A percentile compares a stretch with the other conserved stretches of the same genome.
Conservation (phyloP, 306 rosid genomes). For the Fragaria ananassa region DNA sequence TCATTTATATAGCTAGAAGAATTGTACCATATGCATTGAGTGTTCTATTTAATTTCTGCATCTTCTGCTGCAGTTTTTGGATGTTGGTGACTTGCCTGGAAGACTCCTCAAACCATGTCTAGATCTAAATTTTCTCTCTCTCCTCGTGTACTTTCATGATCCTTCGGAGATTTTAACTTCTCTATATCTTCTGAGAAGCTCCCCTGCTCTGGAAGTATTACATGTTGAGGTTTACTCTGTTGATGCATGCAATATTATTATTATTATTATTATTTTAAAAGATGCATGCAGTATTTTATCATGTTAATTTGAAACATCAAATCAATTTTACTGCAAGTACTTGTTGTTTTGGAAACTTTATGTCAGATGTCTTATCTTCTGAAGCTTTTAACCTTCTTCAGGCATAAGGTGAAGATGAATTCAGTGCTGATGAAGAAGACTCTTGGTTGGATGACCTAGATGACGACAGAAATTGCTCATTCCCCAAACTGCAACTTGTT, state of each 20-base stretch:
- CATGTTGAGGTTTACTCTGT: slow-evolving; percentile 33
- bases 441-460: slow-evolving; percentile 25
- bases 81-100: slow-evolving; percentile 35
- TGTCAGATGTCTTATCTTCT: not conserved
- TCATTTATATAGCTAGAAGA: not conserved
- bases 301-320: not conserved
- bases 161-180: slow-evolving; percentile 42
- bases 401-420: too few relatives aligned
- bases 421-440: not conserved
- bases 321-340: not conserved
- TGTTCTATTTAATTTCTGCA: not conserved
- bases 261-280: too few relatives aligned
- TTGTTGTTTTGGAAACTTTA: not conserved
- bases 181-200: slow-evolving; percentile 49
- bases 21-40: not conserved
- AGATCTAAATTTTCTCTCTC: slow-evolving; percentile 43
- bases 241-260: not conserved
- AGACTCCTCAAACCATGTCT: slow-evolving; percentile 20
- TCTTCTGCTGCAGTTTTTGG: slow-evolving; percentile 45
- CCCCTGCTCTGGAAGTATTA: slow-evolving; percentile 47
- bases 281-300: not conserved
- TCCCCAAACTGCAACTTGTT: slow-evolving; percentile 40
- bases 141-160: slow-evolving; percentile 42
- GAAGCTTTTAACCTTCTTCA: slow-evolving; percentile 8
- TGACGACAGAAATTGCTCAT: slow-evolving; percentile 20